phyloP scores from a whole-genome alignment of 2,329 filamentous ascomycete genomes.

The Periconia macrospinosa region DNA sequence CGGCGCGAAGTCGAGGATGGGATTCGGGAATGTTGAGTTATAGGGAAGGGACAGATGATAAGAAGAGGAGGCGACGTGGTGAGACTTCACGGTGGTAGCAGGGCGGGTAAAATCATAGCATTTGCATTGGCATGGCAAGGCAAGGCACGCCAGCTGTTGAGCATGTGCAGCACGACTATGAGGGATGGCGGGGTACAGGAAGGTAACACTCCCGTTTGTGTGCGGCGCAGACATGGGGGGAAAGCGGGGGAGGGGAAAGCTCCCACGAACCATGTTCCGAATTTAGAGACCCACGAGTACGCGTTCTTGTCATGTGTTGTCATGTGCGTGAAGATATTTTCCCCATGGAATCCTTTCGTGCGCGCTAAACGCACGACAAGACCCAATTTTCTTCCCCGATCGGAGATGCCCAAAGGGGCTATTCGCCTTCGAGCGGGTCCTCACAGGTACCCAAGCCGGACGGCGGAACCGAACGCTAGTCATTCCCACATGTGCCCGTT shows the following conservation, averaged over 20 bases:
- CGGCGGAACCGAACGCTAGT: not conserved
- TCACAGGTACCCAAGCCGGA: not conserved
- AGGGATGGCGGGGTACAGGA: not conserved
- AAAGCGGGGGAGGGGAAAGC: constrained; percentile 14
- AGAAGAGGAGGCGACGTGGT: not conserved
- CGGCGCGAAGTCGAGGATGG: not conserved
- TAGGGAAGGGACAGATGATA: not conserved
- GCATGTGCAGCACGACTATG: not conserved
- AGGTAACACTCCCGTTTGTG: not conserved
- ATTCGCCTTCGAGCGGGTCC: not conserved
- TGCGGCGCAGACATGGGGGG: not conserved
- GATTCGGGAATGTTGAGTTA: not conserved
- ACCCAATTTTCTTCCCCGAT: constrained; percentile 2
- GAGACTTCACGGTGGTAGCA: not conserved
- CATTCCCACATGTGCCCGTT: not conserved
- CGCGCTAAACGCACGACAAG: constrained; percentile 1
- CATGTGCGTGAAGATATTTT: constrained; percentile 10
- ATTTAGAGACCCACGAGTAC: constrained; percentile 1
- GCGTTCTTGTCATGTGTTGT: constrained; percentile 1
- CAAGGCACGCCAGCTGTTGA: not conserved
- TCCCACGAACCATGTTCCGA: constrained; percentile 1
- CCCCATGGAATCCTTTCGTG: constrained; percentile 2
- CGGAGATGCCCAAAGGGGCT: not conserved
- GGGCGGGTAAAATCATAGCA: not conserved
- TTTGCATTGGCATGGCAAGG: not conserved